Percentiles rank a stretch among this genome's conserved stretches.
phyloP scores from a whole-genome alignment of 257 asterid genomes.

The Solanum pinnatisectum region DNA sequence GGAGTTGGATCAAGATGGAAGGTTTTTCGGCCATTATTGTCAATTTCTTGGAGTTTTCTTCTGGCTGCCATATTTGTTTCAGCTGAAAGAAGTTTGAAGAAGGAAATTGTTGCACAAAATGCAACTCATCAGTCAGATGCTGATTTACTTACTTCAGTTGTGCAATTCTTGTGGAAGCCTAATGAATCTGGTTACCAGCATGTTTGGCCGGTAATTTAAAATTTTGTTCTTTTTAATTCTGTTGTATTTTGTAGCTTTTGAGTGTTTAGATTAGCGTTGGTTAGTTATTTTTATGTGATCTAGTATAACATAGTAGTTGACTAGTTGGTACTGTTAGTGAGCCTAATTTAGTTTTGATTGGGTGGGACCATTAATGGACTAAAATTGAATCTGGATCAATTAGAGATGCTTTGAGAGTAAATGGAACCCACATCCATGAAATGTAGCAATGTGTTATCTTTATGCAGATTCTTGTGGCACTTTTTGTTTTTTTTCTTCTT shows the following conservation, averaged over 20 bases:
- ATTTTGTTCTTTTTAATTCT: neutral
- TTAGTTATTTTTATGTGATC: neutral
- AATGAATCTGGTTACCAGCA: conserved; percentile 68
- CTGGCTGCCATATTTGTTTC: conserved; percentile 73
- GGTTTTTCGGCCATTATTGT: conserved; percentile 47
- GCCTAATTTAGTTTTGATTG: neutral
- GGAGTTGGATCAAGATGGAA: conserved; percentile 42
- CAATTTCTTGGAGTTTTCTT: conserved; percentile 62
- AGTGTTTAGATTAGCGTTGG: neutral
- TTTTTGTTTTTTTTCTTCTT: neutral
- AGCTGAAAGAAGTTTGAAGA: conserved; percentile 71
- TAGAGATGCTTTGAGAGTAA: neutral
- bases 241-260: neutral
- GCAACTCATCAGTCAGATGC: conserved; percentile 31
- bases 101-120: conserved; percentile 13
- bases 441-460: neutral
- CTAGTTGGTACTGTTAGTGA: neutral
- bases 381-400: neutral
- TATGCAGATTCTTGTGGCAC: neutral
- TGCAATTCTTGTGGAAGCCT: conserved; percentile 64
- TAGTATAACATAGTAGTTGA: neutral
- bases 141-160: conserved; percentile 15
- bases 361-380: neutral
- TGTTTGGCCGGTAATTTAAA: conserved; percentile 87
- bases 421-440: neutral